Percentiles rank a stretch among this genome's conserved stretches.
These are phyloP conservation scores for Aspergillus sergii DNA, from an alignment of 2,329 filamentous ascomycete species.

Conservation along the genomic window DNA sequence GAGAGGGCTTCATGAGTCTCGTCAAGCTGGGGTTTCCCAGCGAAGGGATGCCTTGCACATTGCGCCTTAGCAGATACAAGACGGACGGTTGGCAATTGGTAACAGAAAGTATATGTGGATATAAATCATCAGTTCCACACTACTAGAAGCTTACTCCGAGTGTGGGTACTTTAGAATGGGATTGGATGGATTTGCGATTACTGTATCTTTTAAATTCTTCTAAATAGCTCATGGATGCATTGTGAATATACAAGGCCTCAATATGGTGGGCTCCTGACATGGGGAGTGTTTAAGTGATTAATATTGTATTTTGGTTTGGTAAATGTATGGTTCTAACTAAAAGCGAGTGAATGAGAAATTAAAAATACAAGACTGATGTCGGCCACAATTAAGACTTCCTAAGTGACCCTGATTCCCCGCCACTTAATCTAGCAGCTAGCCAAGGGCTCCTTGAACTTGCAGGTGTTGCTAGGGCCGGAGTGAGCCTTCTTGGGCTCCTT, in stretches of 20 bases:
- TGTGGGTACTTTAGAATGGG: not conserved
- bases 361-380: not conserved
- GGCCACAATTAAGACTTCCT: not conserved
- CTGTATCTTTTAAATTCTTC: not conserved
- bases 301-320: not conserved
- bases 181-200: not conserved
- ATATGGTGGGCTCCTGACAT: not conserved
- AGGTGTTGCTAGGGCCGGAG: constrained; percentile 3
- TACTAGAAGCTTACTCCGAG: not conserved
- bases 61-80: not conserved
- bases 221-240: not conserved
- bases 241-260: not conserved
- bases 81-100: not conserved
- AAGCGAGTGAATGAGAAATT: not conserved
- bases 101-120: not conserved
- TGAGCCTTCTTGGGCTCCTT: constrained; percentile 6
- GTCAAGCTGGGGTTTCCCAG: not conserved
- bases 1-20: not conserved
- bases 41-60: not conserved
- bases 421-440: not conserved
- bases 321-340: not conserved
- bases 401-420: too few species aligned
- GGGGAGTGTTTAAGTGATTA: not conserved
- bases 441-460: constrained; percentile 1
- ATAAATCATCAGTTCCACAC: not conserved